These are phyloP conservation scores for Rhodosporidiobolus odoratus DNA, from an alignment of 768 basidiomycete species.

Conservation along the genomic window DNA sequence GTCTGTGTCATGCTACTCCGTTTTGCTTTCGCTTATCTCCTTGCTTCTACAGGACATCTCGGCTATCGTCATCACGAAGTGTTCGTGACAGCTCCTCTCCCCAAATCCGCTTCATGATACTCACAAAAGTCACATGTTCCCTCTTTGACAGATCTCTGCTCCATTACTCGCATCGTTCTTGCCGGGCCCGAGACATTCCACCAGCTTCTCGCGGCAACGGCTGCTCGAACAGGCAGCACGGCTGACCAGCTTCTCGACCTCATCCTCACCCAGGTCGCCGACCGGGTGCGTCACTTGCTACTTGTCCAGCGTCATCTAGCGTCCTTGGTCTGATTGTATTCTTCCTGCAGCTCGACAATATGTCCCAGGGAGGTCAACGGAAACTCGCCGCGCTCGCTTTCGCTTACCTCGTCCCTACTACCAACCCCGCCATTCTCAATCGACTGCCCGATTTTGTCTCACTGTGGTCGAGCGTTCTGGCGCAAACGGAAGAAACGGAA, in stretches of 20 bases:
- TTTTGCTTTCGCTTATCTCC: not conserved
- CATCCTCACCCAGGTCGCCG: constrained; percentile 75
- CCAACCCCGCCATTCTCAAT: constrained; percentile 64
- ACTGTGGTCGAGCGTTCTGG: constrained; percentile 82
- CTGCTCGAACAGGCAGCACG: constrained; percentile 50
- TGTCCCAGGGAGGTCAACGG: constrained; percentile 76
- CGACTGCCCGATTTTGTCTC: constrained; percentile 75
- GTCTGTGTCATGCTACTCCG: not conserved
- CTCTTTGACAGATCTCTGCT: constrained; percentile 52
- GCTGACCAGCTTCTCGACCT: constrained; percentile 61
- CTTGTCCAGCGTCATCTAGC: not conserved
- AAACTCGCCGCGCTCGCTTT: constrained; percentile 80
- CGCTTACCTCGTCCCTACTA: constrained; percentile 69
- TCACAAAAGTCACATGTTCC: not conserved
- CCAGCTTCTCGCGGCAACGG: constrained; percentile 63
- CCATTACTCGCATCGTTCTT: constrained; percentile 69
- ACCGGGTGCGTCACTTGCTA: constrained; percentile 47
- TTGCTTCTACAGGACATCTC: constrained; percentile 13
- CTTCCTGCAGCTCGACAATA: constrained; percentile 71
- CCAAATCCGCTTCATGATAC: not conserved
- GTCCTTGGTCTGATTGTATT: not conserved
- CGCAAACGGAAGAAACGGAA: constrained; percentile 69
- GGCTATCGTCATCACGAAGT: constrained; percentile 56
- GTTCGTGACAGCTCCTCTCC: not conserved
- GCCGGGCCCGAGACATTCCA: constrained; percentile 64